Percentiles rank a stretch among this genome's conserved stretches.
phyloP scores from a whole-genome alignment of 2,329 filamentous ascomycete genomes.

The Diplocarpon rosae region DNA sequence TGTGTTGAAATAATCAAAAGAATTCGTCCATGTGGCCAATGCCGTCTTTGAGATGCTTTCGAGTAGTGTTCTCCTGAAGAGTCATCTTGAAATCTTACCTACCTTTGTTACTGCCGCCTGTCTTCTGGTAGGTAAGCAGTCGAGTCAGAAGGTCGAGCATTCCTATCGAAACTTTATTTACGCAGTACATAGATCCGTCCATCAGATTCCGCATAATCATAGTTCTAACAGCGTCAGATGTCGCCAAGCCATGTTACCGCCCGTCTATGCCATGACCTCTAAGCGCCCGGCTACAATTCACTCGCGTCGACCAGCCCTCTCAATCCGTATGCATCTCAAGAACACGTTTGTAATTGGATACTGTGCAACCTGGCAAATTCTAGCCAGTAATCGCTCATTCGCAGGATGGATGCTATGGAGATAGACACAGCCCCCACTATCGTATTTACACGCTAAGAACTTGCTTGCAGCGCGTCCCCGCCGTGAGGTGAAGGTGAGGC shows the following conservation, averaged over 20 bases:
- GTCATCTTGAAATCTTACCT: too few species aligned
- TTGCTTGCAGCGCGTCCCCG: conserved; percentile 2
- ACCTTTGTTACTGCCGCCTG: too few species aligned
- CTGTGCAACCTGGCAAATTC: conserved; percentile 10
- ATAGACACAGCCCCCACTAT: conserved; percentile 21
- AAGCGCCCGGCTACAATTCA: conserved; percentile 15
- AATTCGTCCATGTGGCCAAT: too few species aligned
- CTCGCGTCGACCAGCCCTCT: not conserved
- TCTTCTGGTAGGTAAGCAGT: too few species aligned
- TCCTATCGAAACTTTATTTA: too few species aligned
- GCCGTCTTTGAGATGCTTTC: too few species aligned
- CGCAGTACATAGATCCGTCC: too few species aligned
- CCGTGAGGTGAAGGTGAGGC: not conserved
- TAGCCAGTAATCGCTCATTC: conserved; percentile 10
- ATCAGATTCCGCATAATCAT: too few species aligned
- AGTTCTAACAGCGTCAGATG: not conserved
- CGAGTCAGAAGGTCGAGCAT: too few species aligned
- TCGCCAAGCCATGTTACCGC: conserved; percentile 1
- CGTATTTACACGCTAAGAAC: conserved; percentile 10
- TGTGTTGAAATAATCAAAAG: too few species aligned
- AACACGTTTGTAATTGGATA: conserved; percentile 2
- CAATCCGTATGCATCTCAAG: not conserved
- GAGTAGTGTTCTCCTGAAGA: too few species aligned
- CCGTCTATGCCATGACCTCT: conserved; percentile 5
- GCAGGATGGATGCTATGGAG: conserved; percentile 6